phyloP scores from a whole-genome alignment of 2,329 filamentous ascomycete species.

The Xylariaceae sp. region DNA sequence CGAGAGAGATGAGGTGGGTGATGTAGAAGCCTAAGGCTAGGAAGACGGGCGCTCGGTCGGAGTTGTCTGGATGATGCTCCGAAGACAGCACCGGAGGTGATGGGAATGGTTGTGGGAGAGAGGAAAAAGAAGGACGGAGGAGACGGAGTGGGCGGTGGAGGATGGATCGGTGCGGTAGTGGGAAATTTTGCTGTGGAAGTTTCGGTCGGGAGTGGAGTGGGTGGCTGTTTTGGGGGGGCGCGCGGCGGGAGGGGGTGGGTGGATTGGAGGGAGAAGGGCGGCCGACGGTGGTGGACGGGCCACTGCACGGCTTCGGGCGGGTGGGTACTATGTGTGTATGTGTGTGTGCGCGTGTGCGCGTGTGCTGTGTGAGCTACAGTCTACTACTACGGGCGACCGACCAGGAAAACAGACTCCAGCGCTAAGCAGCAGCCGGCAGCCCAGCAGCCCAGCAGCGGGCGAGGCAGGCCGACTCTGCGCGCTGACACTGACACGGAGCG shows the following conservation, averaged over 20 bases:
- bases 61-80: slow-evolving; percentile 17
- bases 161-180: slow-evolving; percentile 11
- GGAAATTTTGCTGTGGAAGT: slow-evolving; percentile 17
- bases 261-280: background rate
- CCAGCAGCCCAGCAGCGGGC: no score
- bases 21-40: background rate
- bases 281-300: slow-evolving; percentile 1
- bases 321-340: no score
- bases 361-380: no score
- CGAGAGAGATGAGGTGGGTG: background rate
- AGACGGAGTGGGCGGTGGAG: slow-evolving; percentile 21
- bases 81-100: slow-evolving; percentile 19
- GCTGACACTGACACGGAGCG: no score
- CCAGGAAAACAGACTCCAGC: no score
- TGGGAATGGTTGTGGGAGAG: slow-evolving; percentile 16
- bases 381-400: no score
- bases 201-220: slow-evolving; percentile 26
- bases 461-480: no score
- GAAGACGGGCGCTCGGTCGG: no score
- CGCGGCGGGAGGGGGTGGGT: slow-evolving; percentile 6
- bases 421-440: no score
- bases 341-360: no score
- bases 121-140: slow-evolving; percentile 4
- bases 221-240: background rate
- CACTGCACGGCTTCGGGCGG: background rate